Conservation (phyloP, 2,329 filamentous ascomycete species). For the Clonostachys byssicola region DNA sequence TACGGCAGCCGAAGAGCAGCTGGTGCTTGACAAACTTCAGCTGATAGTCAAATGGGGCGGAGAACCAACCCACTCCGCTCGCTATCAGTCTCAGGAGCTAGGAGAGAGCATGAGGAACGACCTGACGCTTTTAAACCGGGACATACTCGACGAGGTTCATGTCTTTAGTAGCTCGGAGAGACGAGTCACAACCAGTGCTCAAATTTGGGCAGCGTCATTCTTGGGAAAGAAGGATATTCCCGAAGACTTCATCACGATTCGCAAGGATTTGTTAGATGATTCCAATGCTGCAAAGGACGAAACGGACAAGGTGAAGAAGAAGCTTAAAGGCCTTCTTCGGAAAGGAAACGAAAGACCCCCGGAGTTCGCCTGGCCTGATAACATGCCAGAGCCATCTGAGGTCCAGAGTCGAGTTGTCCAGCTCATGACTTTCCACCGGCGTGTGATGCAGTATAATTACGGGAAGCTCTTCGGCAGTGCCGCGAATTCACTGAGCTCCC, state of each 20-base stretch:
- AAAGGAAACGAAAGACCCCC: conserved; percentile 91
- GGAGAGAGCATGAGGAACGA: conserved; percentile 96
- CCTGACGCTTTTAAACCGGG: conserved; percentile 84
- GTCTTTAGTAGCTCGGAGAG: conserved; percentile 96
- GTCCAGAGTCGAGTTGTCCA: conserved; percentile 91
- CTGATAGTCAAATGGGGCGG: conserved; percentile 99
- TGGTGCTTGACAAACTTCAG: conserved; percentile 93
- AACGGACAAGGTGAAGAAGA: conserved; percentile 99
- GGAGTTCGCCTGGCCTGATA: conserved; percentile 97
- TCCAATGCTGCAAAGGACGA: conserved; percentile 98
- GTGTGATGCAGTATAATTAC: conserved; percentile 94
- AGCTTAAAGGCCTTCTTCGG: conserved; percentile 86
- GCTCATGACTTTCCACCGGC: conserved; percentile 94
- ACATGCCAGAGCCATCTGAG: conserved; percentile 89
- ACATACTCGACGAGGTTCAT: conserved; percentile 86
- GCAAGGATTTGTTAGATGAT: conserved; percentile 93
- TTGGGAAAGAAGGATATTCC: conserved; percentile 81
- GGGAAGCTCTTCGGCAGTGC: conserved; percentile 68
- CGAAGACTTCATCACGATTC: conserved; percentile 81
- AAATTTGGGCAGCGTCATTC: conserved; percentile 92
- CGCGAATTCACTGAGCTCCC: conserved; percentile 57
- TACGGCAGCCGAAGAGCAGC: conserved; percentile 86
- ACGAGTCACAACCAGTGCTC: conserved; percentile 89
- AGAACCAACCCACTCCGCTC: conserved; percentile 93
- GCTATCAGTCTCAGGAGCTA: conserved; percentile 93